phyloP scores from a whole-genome alignment of 345 rosid genomes.

The Bruguiera sexangula region DNA sequence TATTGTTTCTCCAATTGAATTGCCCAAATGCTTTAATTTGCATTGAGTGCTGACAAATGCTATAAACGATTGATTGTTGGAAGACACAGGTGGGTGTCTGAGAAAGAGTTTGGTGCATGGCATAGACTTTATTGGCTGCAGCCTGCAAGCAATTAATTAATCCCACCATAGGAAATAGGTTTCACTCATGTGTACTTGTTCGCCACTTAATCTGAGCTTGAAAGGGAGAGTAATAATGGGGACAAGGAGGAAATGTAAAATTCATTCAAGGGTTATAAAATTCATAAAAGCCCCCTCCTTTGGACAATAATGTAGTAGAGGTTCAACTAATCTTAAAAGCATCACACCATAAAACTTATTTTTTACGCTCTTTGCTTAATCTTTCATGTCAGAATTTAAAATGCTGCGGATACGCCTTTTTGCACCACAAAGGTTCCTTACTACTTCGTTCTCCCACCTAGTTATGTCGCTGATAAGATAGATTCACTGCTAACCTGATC shows the following conservation, averaged over 20 bases:
- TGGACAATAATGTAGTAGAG: background rate
- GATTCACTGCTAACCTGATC: no score
- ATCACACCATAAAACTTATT: slow-evolving; percentile 2
- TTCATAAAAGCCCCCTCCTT: slow-evolving; percentile 17
- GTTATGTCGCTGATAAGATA: no score
- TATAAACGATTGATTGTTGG: background rate
- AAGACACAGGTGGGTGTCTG: slow-evolving; percentile 23
- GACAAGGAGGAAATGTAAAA: slow-evolving; percentile 36
- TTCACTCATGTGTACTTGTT: slow-evolving; percentile 47
- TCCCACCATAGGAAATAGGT: slow-evolving; percentile 26
- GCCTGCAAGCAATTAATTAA: slow-evolving; percentile 20
- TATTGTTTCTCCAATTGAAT: background rate
- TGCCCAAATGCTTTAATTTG: background rate
- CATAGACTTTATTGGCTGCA: background rate
- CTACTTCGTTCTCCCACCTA: background rate
- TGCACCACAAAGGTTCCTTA: background rate
- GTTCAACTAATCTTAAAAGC: slow-evolving; percentile 38
- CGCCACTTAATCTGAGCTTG: slow-evolving; percentile 40
- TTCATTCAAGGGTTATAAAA: slow-evolving; percentile 23
- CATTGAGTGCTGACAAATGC: slow-evolving; percentile 2
- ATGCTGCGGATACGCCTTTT: slow-evolving; percentile 10
- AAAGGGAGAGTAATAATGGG: slow-evolving; percentile 14
- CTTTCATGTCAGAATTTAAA: background rate
- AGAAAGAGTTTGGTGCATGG: slow-evolving; percentile 32
- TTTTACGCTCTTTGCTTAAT: background rate